phyloP scores from a whole-genome alignment of 1,284 basidiomycete genomes.

The Apiotrichum porosum region DNA sequence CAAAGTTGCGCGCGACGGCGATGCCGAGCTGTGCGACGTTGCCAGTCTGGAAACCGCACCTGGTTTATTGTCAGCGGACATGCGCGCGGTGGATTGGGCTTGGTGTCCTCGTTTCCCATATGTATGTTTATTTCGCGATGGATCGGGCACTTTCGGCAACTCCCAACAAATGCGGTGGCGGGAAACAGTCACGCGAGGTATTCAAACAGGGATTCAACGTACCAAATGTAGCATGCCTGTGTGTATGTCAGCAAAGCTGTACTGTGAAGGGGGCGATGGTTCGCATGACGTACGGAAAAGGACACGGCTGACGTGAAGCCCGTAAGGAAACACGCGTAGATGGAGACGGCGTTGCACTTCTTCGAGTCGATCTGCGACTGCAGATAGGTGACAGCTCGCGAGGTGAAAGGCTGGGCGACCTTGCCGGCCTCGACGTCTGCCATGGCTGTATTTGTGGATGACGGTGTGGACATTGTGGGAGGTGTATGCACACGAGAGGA shows the following conservation, averaged over 20 bases:
- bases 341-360: constrained; percentile 58
- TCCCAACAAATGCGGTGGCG: too few species aligned
- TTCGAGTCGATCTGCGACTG: constrained; percentile 60
- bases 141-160: too few species aligned
- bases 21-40: constrained; percentile 57
- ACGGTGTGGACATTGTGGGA: not conserved
- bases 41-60: constrained; percentile 50
- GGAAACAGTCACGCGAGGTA: too few species aligned
- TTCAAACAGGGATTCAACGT: not conserved
- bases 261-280: not conserved
- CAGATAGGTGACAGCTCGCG: constrained; percentile 31
- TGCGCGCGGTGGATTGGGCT: too few species aligned
- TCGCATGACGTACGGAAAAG: constrained; percentile 55
- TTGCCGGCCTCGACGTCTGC: constrained; percentile 9
- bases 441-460: not conserved
- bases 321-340: constrained; percentile 78
- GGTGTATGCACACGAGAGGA: not conserved
- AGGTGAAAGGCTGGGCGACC: not conserved
- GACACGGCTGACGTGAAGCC: constrained; percentile 71
- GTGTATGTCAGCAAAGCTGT: too few species aligned
- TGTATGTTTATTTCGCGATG: too few species aligned
- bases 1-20: constrained; percentile 63
- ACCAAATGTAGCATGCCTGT: constrained; percentile 69
- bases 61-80: not conserved
- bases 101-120: too few species aligned